Conservation (phyloP, 306 rosid genomes). For the Astragalus glycyphyllos region DNA sequence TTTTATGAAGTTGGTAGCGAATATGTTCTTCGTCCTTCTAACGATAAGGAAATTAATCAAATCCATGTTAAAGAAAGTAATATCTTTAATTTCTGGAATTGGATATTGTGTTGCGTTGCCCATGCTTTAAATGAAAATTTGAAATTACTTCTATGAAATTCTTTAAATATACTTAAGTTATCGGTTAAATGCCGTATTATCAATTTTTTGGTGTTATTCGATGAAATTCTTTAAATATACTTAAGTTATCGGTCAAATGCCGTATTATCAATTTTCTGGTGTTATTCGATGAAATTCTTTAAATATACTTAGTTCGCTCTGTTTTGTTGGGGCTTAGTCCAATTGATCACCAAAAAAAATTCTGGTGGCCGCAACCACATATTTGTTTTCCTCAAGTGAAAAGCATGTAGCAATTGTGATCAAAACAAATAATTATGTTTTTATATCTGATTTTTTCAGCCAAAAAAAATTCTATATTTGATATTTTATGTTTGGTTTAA, state of each 20-base stretch:
- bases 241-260: slow-evolving; percentile 91
- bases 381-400: slow-evolving; percentile 91
- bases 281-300: slow-evolving; percentile 21
- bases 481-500: too few species aligned
- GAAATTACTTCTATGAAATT: slow-evolving; percentile 32
- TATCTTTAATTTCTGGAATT: slow-evolving; percentile 14
- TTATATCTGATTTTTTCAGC: too few species aligned
- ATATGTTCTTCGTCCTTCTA: slow-evolving; percentile 33
- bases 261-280: slow-evolving; percentile 82
- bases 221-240: slow-evolving; percentile 4
- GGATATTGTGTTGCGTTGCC: neutral
- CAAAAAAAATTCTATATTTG: too few species aligned
- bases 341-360: too few species aligned
- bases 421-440: too few species aligned
- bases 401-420: too few species aligned
- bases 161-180: slow-evolving; percentile 52
- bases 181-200: slow-evolving; percentile 93
- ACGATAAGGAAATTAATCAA: slow-evolving; percentile 74
- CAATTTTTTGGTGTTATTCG: slow-evolving; percentile 61
- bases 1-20: too few species aligned
- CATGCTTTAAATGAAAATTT: slow-evolving; percentile 4
- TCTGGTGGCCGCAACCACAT: slow-evolving; percentile 96
- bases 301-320: slow-evolving; percentile 41
- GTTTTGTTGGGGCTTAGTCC: too few species aligned
- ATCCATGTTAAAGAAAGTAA: slow-evolving; percentile 65